phyloP scores from a whole-genome alignment of 2,329 filamentous ascomycete species.

The Monosporascus sp. region DNA sequence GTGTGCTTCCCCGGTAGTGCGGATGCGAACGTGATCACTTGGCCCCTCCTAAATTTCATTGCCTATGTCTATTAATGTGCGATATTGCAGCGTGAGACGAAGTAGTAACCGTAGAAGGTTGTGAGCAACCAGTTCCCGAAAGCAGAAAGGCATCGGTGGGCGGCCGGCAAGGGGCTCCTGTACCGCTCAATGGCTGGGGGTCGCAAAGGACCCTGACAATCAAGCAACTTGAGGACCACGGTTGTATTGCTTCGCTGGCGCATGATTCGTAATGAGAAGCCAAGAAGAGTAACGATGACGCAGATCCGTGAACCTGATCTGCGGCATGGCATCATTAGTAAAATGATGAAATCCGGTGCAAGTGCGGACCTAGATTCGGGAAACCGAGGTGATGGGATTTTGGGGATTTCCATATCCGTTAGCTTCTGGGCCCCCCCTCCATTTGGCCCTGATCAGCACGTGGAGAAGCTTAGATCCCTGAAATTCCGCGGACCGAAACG shows the following conservation, averaged over 20 bases:
- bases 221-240: no score
- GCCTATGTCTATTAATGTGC: not conserved
- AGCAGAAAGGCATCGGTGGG: no score
- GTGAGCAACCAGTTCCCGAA: no score
- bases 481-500: not conserved
- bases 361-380: not conserved
- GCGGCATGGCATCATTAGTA: not conserved
- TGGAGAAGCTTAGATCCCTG: not conserved
- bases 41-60: not conserved
- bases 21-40: not conserved
- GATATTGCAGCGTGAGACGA: not conserved
- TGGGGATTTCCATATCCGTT: not conserved
- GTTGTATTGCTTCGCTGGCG: no score
- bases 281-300: not conserved
- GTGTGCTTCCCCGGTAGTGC: not conserved
- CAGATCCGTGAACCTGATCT: not conserved
- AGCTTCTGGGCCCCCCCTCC: not conserved
- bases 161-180: no score
- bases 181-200: no score
- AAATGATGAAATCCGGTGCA: not conserved
- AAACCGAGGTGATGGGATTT: not conserved
- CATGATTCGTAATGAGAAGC: not conserved
- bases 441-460: not conserved
- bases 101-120: no score
- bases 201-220: no score